A percentile compares a stretch with the other conserved stretches of the same genome.
These are phyloP conservation scores for Agarophyton chilense DNA, from an alignment of 23 red algal species.

Conservation along the genomic window DNA sequence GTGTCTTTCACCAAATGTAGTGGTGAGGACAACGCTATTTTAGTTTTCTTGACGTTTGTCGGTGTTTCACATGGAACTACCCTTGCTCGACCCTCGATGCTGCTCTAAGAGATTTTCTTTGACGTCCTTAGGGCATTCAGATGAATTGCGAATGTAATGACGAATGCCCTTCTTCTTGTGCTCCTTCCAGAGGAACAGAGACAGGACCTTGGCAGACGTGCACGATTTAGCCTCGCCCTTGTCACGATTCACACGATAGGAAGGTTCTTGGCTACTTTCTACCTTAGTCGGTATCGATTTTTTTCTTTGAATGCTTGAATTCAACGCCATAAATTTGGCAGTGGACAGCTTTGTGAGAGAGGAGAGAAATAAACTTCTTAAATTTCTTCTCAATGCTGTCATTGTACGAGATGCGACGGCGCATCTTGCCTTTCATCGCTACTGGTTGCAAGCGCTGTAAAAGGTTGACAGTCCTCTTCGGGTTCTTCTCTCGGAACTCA, in stretches of 20 bases:
- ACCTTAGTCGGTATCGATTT: too few species aligned
- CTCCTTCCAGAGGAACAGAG: not conserved
- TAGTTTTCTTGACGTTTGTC: too few species aligned
- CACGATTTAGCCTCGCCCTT: too few species aligned
- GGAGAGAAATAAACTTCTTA: slow-evolving; percentile 43
- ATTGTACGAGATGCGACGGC: slow-evolving; percentile 28
- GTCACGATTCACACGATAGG: not conserved
- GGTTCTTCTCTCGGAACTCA: slow-evolving; percentile 2
- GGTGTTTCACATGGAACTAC: not conserved
- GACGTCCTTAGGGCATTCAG: not conserved
- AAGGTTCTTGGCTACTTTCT: too few species aligned
- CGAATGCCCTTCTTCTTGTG: slow-evolving; percentile 26
- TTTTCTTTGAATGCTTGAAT: too few species aligned
- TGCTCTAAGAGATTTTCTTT: slow-evolving; percentile 35
- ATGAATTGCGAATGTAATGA: slow-evolving; percentile 3
- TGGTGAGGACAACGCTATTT: too few species aligned
- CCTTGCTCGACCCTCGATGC: not conserved
- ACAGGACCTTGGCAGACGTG: too few species aligned
- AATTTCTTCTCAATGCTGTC: slow-evolving; percentile 13
- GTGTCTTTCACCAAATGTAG: too few species aligned
- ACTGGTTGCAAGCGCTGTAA: slow-evolving; percentile 1
- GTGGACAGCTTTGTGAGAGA: too few species aligned
- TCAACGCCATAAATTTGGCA: too few species aligned
- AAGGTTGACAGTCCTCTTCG: slow-evolving; percentile 34
- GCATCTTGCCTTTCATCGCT: slow-evolving; percentile 11